Conservation (phyloP, 441 rosid species). For the Croton laevigatus region DNA sequence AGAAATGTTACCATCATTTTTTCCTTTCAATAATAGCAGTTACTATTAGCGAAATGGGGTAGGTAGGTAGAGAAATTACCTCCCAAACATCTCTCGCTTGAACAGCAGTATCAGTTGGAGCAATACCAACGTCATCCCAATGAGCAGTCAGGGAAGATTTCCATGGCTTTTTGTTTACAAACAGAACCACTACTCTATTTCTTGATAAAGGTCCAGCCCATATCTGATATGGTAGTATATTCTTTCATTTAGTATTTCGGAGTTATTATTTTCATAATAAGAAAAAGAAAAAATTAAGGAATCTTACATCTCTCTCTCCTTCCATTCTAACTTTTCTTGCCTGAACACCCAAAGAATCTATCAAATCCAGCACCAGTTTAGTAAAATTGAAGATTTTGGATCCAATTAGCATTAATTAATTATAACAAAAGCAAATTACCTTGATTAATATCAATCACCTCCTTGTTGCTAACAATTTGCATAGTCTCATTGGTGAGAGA, state of each 20-base stretch:
- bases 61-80: slow-evolving; percentile 20
- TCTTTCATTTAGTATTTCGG: no score
- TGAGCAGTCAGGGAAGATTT: slow-evolving; percentile 29
- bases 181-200: slow-evolving; percentile 29
- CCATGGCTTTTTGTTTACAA: slow-evolving; percentile 32
- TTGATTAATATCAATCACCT: slow-evolving; percentile 46
- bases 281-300: background rate
- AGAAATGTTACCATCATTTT: no score
- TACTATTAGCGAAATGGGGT: no score
- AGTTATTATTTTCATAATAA: background rate
- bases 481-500: slow-evolving; percentile 29
- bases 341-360: slow-evolving; percentile 42
- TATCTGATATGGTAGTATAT: slow-evolving; percentile 23
- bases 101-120: slow-evolving; percentile 13
- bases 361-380: background rate
- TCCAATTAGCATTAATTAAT: background rate
- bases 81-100: slow-evolving; percentile 48
- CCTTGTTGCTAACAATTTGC: slow-evolving; percentile 36
- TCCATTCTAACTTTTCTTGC: slow-evolving; percentile 42
- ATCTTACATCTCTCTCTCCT: slow-evolving; percentile 40
- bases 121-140: slow-evolving; percentile 43
- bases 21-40: no score
- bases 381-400: background rate
- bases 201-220: slow-evolving; percentile 48
- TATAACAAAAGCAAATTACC: slow-evolving; percentile 17